A percentile compares a stretch with the other conserved stretches of the same genome.
Evolutionary conservation across 2,329 filamentous ascomycete species (phyloP).

Genomic region (Talaromyces atroroseus): DNA sequence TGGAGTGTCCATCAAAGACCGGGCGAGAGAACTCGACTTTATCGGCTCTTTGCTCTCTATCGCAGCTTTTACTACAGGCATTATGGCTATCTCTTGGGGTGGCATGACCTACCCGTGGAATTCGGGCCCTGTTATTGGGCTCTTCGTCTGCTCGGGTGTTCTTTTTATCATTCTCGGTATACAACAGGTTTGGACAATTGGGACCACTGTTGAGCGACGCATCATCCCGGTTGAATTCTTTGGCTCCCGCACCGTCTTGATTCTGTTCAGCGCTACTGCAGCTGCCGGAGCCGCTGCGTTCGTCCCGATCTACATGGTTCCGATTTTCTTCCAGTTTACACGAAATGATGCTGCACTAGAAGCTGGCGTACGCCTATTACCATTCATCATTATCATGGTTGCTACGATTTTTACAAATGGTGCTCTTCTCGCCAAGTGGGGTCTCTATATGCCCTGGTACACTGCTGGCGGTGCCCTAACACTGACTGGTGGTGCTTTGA

Average conservation of each 20-base stretch:
- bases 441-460: conserved; percentile 23
- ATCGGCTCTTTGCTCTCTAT: conserved; percentile 41
- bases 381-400: conserved; percentile 20
- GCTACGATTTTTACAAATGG: conserved; percentile 19
- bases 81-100: conserved; percentile 48
- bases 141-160: conserved; percentile 45
- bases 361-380: conserved; percentile 24
- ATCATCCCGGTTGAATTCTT: conserved; percentile 49
- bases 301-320: conserved; percentile 46
- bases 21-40: conserved; percentile 35
- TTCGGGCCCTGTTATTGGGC: conserved; percentile 39
- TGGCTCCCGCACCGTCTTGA: conserved; percentile 29
- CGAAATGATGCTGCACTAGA: conserved; percentile 32
- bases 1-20: conserved; percentile 16
- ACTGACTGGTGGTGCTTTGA: conserved; percentile 20
- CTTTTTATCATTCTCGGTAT: conserved; percentile 41
- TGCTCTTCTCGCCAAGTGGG: conserved; percentile 16
- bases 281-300: conserved; percentile 34
- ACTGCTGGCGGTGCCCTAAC: conserved; percentile 19
- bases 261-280: conserved; percentile 41
- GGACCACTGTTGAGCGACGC: conserved; percentile 40
- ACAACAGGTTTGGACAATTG: conserved; percentile 38
- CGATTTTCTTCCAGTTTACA: conserved; percentile 50
- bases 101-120: conserved; percentile 47
- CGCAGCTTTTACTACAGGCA: conserved; percentile 34